Evolutionary conservation across 2,329 filamentous ascomycete genomes (phyloP).

Genomic region (Acrodontium crateriforme): DNA sequence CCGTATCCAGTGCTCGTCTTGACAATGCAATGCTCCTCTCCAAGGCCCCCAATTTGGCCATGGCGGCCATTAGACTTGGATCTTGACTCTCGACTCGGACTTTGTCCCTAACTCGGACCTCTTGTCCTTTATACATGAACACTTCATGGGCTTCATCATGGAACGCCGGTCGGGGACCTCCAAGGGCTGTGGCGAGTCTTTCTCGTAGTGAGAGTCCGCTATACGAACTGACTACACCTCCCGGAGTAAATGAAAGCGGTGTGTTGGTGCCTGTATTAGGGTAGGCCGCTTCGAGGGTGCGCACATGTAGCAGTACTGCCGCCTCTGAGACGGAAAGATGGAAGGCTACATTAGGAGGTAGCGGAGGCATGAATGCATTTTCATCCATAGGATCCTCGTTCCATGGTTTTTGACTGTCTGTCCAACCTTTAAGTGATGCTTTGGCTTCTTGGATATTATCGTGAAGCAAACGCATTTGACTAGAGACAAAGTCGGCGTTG

Average conservation of each 20-base stretch:
- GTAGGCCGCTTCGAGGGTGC: conserved; percentile 47
- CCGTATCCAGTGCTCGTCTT: conserved; percentile 57
- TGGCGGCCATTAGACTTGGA: conserved; percentile 68
- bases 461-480: conserved; percentile 43
- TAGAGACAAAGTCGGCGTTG: conserved; percentile 43
- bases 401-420: conserved; percentile 39
- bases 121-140: conserved; percentile 54
- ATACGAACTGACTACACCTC: conserved; percentile 21
- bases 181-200: conserved; percentile 35
- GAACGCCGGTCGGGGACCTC: conserved; percentile 24
- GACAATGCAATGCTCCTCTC: conserved; percentile 58
- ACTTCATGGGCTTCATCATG: conserved; percentile 58
- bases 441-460: conserved; percentile 50
- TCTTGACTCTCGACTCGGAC: conserved; percentile 79
- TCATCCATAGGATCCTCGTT: conserved; percentile 40
- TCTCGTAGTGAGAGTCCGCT: conserved; percentile 46
- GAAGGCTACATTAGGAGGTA: conserved; percentile 59
- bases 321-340: conserved; percentile 44
- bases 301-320: conserved; percentile 47
- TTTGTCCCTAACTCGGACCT: conserved; percentile 82
- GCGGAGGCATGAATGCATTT: conserved; percentile 46
- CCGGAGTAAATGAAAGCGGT: conserved; percentile 11
- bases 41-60: conserved; percentile 69
- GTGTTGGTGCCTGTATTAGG: conserved; percentile 21
- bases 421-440: conserved; percentile 42